Base-by-base conservation (phyloP, 2,329 filamentous ascomycete genomes). In the Colletotrichum orbiculare region DNA sequence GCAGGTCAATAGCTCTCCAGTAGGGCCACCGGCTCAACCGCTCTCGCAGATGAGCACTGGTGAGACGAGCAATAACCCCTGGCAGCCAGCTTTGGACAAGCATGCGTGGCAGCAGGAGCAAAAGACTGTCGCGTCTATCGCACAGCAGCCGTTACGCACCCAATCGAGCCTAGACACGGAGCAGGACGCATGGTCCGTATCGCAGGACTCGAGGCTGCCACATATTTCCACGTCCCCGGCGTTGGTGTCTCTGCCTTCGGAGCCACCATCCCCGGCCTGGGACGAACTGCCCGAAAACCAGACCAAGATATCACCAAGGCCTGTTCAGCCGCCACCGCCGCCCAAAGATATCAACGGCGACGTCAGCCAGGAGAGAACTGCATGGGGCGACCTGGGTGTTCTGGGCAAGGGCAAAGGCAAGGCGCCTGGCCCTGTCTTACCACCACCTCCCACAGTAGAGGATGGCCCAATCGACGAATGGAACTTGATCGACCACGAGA, bases 301-400 rank as follows among this genome's bases (percentile, higher is more conserved):
- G 33, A 59, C 46, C 9, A 64, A 71, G 25, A 25, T 25, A 25
- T 25, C 25, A 25, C 25, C 25, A 25, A 63, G 72, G 12, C 52
- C 71, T 3, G 59, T 66, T 8, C 56, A 72, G 10, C 50, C 70
- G 17, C 70, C 72, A 6, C 63, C 60, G 2, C 69, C 69, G 12
- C 66, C 73, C 2, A 58, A 69, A 25, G 66, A 68, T 2, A 71
- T 75, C 63, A 67, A 71, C 48, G 68, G 74, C 25, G 78, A 81
- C 47, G 71, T 79, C 2, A 69, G 77, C 4, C 78, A 78, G 6
- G 82, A 84, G 42, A 76, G 78, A 2, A 75, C 85, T 64, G 81
- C 80, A 0, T 87, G 85, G 85, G 82, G 85, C 56, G 84, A 85
- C 42, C 57, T 82, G 11, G 77, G 76, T 6, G 70, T 72, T 0